phyloP scores from a whole-genome alignment of 345 rosid genomes.

The Gossypium arboreum region DNA sequence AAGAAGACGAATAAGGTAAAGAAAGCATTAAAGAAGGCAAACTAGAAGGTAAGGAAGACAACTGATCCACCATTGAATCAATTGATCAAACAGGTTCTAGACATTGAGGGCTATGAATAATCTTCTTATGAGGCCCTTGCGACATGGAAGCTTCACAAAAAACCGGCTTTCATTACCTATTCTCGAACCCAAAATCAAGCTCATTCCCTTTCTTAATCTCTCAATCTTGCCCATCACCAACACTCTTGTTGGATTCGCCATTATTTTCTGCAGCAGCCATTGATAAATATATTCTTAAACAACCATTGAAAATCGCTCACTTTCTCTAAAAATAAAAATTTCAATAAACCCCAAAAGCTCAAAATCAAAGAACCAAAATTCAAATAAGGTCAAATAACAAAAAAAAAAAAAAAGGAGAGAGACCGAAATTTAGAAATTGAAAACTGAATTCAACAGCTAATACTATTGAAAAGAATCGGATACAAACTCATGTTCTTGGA shows the following conservation, averaged over 20 bases:
- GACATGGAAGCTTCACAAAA: constrained; percentile 54
- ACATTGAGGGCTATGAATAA: constrained; percentile 33
- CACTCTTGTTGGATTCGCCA: constrained; percentile 46
- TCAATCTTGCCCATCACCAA: constrained; percentile 36
- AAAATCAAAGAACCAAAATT: constrained; percentile 22
- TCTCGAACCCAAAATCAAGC: constrained; percentile 29
- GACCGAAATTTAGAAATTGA: constrained; percentile 27
- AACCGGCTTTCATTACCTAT: constrained; percentile 48
- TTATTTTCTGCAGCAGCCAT: constrained; percentile 46
- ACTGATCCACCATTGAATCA: constrained; percentile 19
- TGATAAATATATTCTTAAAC: neutral
- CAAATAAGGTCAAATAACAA: constrained; percentile 20
- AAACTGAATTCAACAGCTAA: constrained; percentile 22
- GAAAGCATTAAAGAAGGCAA: constrained; percentile 15
- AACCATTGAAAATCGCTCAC: constrained; percentile 27
- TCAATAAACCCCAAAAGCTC: constrained; percentile 12
- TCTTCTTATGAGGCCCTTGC: constrained; percentile 57
- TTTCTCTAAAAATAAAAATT: constrained; percentile 10
- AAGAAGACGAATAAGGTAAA: constrained; percentile 19
- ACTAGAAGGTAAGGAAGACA: constrained; percentile 12
- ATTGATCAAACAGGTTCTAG: constrained; percentile 28
- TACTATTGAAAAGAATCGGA: constrained; percentile 53
- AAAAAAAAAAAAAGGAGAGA: neutral
- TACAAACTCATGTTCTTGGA: constrained; percentile 26
- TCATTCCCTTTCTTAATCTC: constrained; percentile 39